Evolutionary conservation across 371 early-diverging fungal species (phyloP).

Genomic region (Zopfochytrium polystomum): DNA sequence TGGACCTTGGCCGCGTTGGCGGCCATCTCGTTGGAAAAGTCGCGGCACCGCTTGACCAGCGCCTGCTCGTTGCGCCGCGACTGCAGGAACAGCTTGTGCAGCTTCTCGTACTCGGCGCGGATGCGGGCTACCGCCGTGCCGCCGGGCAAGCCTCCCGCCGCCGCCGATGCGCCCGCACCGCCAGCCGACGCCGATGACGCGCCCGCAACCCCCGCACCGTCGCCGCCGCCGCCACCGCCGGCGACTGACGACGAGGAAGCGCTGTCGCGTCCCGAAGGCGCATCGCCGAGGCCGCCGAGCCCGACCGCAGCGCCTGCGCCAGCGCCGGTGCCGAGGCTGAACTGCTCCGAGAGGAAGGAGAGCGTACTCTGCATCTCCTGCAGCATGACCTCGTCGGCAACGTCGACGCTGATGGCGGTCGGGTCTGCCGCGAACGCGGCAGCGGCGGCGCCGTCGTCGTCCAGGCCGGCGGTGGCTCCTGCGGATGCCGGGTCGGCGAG

Average conservation of each 20-base stretch:
- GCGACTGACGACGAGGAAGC: neutral
- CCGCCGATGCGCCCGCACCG: neutral
- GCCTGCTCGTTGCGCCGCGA: slow-evolving; percentile 41
- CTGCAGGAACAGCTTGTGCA: slow-evolving; percentile 40
- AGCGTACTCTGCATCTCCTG: neutral
- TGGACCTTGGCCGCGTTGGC: slow-evolving; percentile 45
- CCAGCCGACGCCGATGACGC: neutral
- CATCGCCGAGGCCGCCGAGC: neutral
- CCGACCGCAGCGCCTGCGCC: no score
- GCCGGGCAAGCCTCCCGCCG: neutral
- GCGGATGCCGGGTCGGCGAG: neutral
- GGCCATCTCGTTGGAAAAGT: slow-evolving; percentile 34
- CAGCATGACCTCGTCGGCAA: neutral
- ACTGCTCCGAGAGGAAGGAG: neutral
- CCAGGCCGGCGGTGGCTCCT: no score
- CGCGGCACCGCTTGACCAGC: slow-evolving; percentile 38
- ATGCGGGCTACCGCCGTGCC: slow-evolving; percentile 18
- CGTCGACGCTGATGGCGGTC: neutral
- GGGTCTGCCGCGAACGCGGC: no score
- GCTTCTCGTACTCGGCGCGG: slow-evolving; percentile 40
- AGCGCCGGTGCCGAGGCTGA: no score
- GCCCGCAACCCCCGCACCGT: neutral
- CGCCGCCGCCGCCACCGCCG: neutral
- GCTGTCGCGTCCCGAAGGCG: no score
- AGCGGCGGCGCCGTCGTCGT: no score